These are phyloP conservation scores for Tetracladium setigerum DNA, from an alignment of 495 filamentous ascomycete genomes.

Conservation along the genomic window DNA sequence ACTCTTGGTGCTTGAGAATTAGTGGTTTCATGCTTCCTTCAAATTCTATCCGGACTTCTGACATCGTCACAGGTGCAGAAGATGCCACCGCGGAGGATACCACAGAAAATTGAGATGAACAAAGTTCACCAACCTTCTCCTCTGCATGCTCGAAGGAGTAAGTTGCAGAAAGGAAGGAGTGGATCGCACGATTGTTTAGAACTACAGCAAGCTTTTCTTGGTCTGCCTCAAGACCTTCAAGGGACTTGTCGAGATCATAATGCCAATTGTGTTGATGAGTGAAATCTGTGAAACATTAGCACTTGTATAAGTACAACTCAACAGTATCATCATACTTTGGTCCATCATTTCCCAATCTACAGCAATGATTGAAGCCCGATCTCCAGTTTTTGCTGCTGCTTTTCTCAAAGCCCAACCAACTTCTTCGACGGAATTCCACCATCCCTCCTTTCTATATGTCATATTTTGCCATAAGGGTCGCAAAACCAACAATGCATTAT, in stretches of 20 bases:
- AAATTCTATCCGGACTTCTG: slow-evolving; percentile 56
- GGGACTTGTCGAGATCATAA: slow-evolving; percentile 67
- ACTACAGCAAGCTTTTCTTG: slow-evolving; percentile 56
- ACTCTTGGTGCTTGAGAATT: slow-evolving; percentile 26
- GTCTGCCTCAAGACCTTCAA: slow-evolving; percentile 44
- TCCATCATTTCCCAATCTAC: slow-evolving; percentile 84
- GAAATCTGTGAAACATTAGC: slow-evolving; percentile 42
- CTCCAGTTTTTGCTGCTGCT: slow-evolving; percentile 56
- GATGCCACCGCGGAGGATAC: slow-evolving; percentile 57
- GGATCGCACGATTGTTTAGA: slow-evolving; percentile 56
- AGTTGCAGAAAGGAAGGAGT: slow-evolving; percentile 62
- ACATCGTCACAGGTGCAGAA: slow-evolving; percentile 57
- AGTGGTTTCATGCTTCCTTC: slow-evolving; percentile 62
- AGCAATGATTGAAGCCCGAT: slow-evolving; percentile 57
- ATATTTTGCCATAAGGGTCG: slow-evolving; percentile 64
- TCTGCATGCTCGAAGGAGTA: slow-evolving; percentile 68
- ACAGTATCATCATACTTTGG: slow-evolving; percentile 40
- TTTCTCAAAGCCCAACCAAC: slow-evolving; percentile 67
- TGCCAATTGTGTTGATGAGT: slow-evolving; percentile 50
- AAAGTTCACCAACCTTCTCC: slow-evolving; percentile 75
- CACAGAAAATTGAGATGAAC: slow-evolving; percentile 65
- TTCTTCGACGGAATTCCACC: slow-evolving; percentile 69
- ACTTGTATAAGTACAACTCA: background rate
- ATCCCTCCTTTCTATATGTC: slow-evolving; percentile 70
- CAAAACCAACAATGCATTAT: slow-evolving; percentile 58